These are phyloP conservation scores for Lactifluus piperatus DNA, from an alignment of 768 basidiomycete genomes.

Conservation along the genomic window DNA sequence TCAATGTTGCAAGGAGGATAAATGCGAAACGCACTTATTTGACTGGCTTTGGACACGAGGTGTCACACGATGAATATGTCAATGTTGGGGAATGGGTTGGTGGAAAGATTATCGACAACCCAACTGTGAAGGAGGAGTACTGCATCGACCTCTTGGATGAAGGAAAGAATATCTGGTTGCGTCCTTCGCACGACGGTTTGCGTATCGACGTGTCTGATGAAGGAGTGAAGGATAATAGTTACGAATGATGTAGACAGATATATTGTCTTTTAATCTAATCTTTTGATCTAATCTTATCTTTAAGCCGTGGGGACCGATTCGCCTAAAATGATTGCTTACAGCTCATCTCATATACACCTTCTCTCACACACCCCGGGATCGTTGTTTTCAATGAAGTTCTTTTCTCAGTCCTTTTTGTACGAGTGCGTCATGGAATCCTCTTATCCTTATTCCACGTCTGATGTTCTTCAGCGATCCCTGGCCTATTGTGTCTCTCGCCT, in stretches of 20 bases:
- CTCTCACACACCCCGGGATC: slow-evolving; percentile 26
- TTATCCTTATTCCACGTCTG: slow-evolving; percentile 5
- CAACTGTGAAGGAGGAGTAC: slow-evolving; percentile 29
- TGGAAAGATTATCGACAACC: slow-evolving; percentile 24
- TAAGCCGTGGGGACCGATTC: background rate
- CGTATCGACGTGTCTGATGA: slow-evolving; percentile 39
- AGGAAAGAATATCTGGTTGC: slow-evolving; percentile 46
- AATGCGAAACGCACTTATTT: slow-evolving; percentile 59
- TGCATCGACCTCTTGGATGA: slow-evolving; percentile 42
- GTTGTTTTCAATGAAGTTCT: slow-evolving; percentile 42
- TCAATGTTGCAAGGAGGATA: slow-evolving; percentile 46
- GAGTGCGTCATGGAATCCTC: slow-evolving; percentile 32
- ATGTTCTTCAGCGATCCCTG: slow-evolving; percentile 68
- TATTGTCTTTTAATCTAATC: background rate
- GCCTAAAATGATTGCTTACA: background rate
- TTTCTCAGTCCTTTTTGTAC: slow-evolving; percentile 47
- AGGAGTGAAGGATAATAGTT: slow-evolving; percentile 45
- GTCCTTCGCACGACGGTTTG: slow-evolving; percentile 72
- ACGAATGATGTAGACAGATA: slow-evolving; percentile 23
- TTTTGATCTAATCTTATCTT: slow-evolving; percentile 2
- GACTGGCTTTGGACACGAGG: slow-evolving; percentile 68
- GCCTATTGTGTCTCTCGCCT: slow-evolving; percentile 87
- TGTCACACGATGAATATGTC: slow-evolving; percentile 69
- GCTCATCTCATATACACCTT: background rate
- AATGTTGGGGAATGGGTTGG: slow-evolving; percentile 49